Evolutionary conservation across 345 rosid species (phyloP).

Genomic region (Eucalyptus pauciflora): DNA sequence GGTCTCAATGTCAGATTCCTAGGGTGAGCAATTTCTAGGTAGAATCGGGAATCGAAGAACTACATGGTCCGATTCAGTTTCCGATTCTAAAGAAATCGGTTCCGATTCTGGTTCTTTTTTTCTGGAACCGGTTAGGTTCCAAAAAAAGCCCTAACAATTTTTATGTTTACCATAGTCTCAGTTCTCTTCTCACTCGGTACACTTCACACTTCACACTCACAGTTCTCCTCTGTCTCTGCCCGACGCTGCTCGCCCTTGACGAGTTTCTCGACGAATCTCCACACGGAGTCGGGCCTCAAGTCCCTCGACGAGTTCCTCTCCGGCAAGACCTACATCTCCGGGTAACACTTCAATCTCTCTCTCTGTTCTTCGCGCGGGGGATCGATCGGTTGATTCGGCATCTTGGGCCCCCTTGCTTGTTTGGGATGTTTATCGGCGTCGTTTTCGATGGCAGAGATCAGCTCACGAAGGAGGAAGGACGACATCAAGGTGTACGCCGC

Average conservation of each 20-base stretch:
- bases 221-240: too few relatives aligned
- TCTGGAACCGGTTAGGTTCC: too few relatives aligned
- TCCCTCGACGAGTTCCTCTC: too few relatives aligned
- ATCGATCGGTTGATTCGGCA: neutral
- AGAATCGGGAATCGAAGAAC: fast-evolving
- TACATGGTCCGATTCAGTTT: too few relatives aligned
- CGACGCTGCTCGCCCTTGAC: slow-evolving; percentile 26
- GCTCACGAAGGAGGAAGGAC: slow-evolving; percentile 28
- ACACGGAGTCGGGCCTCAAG: too few relatives aligned
- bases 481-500: slow-evolving; percentile 81
- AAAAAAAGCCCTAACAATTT: too few relatives aligned
- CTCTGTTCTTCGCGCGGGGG: neutral
- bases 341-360: slow-evolving; percentile 13
- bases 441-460: slow-evolving; percentile 17
- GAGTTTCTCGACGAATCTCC: slow-evolving; percentile 60
- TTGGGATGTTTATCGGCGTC: neutral
- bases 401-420: neutral
- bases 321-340: slow-evolving; percentile 23
- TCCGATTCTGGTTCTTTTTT: fast-evolving
- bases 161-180: too few relatives aligned
- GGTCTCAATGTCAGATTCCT: neutral
- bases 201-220: too few relatives aligned
- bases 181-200: too few relatives aligned
- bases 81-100: fast-evolving
- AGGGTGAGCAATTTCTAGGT: fast-evolving